Conservation (phyloP, 208 protist species). For the Acanthamoeba healyi region DNA sequence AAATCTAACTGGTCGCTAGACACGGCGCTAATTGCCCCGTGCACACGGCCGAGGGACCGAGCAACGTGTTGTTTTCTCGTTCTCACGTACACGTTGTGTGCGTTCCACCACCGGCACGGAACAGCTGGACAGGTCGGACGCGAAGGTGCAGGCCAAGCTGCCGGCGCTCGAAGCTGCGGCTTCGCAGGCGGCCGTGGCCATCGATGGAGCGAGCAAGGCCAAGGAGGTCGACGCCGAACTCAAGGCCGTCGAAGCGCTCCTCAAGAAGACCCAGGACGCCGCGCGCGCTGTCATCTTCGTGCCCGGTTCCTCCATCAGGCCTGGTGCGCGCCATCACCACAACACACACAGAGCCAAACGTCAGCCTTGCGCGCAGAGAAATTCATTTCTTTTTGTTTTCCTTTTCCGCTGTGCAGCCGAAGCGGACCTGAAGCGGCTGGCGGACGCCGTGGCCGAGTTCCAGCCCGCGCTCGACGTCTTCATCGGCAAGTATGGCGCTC, state of each 20-base stretch:
- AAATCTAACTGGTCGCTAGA: too few species aligned
- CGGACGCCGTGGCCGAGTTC: constrained; percentile 32
- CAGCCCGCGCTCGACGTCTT: constrained; percentile 40
- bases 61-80: too few species aligned
- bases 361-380: too few species aligned
- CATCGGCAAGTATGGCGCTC: constrained; percentile 2
- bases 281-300: constrained; percentile 62
- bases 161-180: constrained; percentile 30
- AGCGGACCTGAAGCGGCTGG: constrained; percentile 60
- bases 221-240: constrained; percentile 60
- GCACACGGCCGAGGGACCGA: too few species aligned
- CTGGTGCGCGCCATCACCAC: not conserved
- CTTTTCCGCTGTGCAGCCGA: constrained; percentile 22
- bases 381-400: not conserved
- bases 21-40: too few species aligned
- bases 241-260: constrained; percentile 53
- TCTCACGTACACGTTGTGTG: too few species aligned
- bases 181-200: constrained; percentile 22
- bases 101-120: not conserved
- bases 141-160: constrained; percentile 68
- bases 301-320: not conserved
- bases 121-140: constrained; percentile 57
- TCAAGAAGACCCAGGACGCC: constrained; percentile 68
- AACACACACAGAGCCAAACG: not conserved
- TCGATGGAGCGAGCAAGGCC: constrained; percentile 17